Base-by-base conservation (phyloP, 2,329 filamentous ascomycete genomes). In the Colletotrichum endophyticum region DNA sequence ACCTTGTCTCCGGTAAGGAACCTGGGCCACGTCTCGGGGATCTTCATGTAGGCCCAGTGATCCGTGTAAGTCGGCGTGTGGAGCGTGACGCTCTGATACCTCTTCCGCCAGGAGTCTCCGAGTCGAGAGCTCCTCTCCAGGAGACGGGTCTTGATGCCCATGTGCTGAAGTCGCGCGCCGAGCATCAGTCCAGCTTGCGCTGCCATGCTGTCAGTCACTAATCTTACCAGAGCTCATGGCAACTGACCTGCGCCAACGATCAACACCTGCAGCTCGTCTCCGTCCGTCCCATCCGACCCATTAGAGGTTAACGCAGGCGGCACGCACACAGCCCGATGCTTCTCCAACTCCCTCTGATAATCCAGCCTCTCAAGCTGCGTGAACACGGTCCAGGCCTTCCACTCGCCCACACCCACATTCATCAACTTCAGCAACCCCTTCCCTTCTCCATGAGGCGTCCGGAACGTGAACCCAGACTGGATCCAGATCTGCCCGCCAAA, bases 91-190 rank as follows among this genome's bases (percentile, higher is more conserved):
- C 57, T 78, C 28, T 85, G 82, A 75, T 90, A 90, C n/a, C 89
- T 84, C 19, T 86, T 84, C 5, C 87, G 81, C 89, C 89, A 90
- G 66, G 88, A 88, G 76, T 89, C 88, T 6, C 88, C 88, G 12
- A 90, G 82, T 1, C 85, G 81, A 19, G 84, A 81, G 53, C 87
- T 85, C 68, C 84, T 84, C 67, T 90, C 88, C 16, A 90, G 79
- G 34, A 90, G 81, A 22, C 89, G 80, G 66, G 80, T 77, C 2
- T 76, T 67, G 32, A 85, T 75, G 9, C 80, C 79, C 53, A 84
- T 75, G 7, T 81, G 75, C 15, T 81, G 77, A 3, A 84, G 77
- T 5, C 81, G 80, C 19, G 82, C 81, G n/a, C 82, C 86, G 63
- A 85, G 79, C 34, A 84, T 86, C 22, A 87, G 78, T 19, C 86